Conservation (phyloP, 257 asterid species). For the Hygrophila difformis region DNA sequence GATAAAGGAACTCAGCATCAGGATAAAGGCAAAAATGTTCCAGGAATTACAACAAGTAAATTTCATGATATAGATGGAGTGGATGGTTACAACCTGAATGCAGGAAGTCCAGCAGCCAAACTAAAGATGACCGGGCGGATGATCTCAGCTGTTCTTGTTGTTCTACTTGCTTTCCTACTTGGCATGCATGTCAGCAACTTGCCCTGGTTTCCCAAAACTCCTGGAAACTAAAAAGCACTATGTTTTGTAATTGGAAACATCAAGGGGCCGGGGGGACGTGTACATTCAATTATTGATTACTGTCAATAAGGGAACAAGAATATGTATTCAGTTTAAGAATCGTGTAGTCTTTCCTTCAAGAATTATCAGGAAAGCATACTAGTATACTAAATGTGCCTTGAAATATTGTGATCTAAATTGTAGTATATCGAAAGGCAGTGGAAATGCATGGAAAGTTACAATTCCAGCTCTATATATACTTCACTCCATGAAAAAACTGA, state of each 20-base stretch:
- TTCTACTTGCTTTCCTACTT: slow-evolving; percentile 32
- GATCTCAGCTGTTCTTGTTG: slow-evolving; percentile 21
- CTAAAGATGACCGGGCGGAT: slow-evolving; percentile 40
- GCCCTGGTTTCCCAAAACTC: slow-evolving; percentile 20
- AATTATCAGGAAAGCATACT: too few species aligned
- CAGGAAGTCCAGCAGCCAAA: slow-evolving; percentile 22
- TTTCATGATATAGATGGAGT: slow-evolving; percentile 1
- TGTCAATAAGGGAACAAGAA: slow-evolving; percentile 20
- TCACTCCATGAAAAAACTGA: slow-evolving; percentile 92
- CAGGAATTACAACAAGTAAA: too few species aligned
- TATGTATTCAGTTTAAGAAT: neutral
- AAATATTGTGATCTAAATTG: too few species aligned
- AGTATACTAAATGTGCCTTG: too few species aligned
- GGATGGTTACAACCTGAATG: slow-evolving; percentile 13
- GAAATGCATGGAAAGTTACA: slow-evolving; percentile 18
- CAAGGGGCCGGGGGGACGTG: slow-evolving; percentile 4
- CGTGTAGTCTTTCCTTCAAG: neutral
- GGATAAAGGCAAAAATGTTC: too few species aligned
- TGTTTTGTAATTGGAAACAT: slow-evolving; percentile 3
- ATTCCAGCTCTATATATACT: slow-evolving; percentile 96
- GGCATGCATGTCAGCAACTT: slow-evolving; percentile 31
- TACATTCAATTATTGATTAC: slow-evolving; percentile 8
- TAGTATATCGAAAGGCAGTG: neutral
- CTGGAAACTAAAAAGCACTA: slow-evolving; percentile 15
- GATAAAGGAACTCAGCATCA: slow-evolving; percentile 6